Conservation (phyloP, 768 basidiomycete species). For the Wakefieldia striispora region DNA sequence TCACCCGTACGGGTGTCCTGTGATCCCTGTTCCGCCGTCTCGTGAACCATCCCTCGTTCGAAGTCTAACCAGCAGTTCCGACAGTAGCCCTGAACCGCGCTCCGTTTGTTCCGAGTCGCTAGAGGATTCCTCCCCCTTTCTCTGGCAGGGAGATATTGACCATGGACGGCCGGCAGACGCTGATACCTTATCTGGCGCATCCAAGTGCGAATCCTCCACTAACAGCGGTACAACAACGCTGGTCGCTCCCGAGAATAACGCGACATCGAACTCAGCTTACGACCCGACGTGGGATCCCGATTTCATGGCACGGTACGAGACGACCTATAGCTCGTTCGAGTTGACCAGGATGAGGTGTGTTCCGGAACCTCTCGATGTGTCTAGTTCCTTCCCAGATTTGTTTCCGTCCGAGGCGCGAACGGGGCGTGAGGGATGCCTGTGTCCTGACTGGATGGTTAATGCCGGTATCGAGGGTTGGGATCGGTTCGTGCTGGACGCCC, state of each 20-base stretch:
- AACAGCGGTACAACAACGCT: neutral
- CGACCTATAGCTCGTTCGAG: neutral
- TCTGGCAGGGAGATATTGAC: neutral
- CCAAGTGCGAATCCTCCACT: neutral
- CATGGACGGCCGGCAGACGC: neutral
- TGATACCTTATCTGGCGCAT: neutral
- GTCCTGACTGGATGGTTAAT: slow-evolving; percentile 12
- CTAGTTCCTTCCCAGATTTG: too few relatives aligned
- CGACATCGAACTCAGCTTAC: neutral
- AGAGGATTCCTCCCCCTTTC: neutral
- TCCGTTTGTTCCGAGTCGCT: neutral
- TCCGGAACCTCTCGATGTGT: neutral
- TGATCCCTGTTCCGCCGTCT: neutral
- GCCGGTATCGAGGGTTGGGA: slow-evolving; percentile 9
- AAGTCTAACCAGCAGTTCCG: neutral
- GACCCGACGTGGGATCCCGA: slow-evolving; percentile 1
- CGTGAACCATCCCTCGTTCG: neutral
- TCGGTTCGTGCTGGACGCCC: neutral
- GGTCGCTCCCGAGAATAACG: neutral
- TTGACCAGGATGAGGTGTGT: neutral
- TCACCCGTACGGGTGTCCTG: neutral
- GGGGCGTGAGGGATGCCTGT: slow-evolving; percentile 8
- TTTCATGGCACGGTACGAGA: slow-evolving; percentile 10
- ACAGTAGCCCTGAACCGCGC: neutral
- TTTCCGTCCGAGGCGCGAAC: neutral